Base-by-base conservation (phyloP, 2,329 filamentous ascomycete species). In the Alternaria triticimaculans region DNA sequence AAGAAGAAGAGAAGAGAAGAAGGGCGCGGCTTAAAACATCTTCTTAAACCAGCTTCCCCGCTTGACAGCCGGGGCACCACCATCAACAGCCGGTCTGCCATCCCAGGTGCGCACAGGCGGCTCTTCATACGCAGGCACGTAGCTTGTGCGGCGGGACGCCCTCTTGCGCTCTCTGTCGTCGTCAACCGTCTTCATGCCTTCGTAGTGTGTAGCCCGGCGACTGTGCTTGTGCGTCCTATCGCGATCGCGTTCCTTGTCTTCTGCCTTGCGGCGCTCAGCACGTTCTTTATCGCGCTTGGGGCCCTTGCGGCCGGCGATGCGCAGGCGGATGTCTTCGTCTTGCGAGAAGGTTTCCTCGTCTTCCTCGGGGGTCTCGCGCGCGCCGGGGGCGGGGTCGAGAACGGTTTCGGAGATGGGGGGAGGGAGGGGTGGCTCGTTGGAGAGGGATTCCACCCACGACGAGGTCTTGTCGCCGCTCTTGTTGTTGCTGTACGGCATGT, bases 1-100 rank as follows among this genome's bases (percentile, higher is more conserved):
- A 21, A n/a, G 18, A 55, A 28, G 12, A 41, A 49, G 6, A 15
- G 28, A 30, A 30, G 28, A 33, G 20, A 43, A 18, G 30, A n/a
- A 46, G 55, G 44, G 30, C 41, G 33, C n/a, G 21, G 37, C 9
- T 55, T 51, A 75, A 43, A 75, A 69, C 12, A 84, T 80, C 78
- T 84, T 84, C 80, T 84, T 84, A 37, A 84, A 80, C 82, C 82
- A 84, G 64, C 82, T 83, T 11, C 76, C 77, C 60, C 80, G 76
- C 74, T 82, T 82, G n/a, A 74, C 77, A 30, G 74, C 67, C 23
- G 68, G 68, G 45, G 51, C 65, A 23, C 61, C 60, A 33, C 67
- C 68, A 4, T 72, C 75, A 18, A 74, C 69, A 15, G 77, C 79
- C 6, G 80, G 80, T 60, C 81, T 67, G 12, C 78, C 81, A 71